Evolutionary conservation across 129 eudicot species (phyloP), one percentile per base, ranked within the genome.

Genomic region (Ambrosia artemisiifolia): DNA sequence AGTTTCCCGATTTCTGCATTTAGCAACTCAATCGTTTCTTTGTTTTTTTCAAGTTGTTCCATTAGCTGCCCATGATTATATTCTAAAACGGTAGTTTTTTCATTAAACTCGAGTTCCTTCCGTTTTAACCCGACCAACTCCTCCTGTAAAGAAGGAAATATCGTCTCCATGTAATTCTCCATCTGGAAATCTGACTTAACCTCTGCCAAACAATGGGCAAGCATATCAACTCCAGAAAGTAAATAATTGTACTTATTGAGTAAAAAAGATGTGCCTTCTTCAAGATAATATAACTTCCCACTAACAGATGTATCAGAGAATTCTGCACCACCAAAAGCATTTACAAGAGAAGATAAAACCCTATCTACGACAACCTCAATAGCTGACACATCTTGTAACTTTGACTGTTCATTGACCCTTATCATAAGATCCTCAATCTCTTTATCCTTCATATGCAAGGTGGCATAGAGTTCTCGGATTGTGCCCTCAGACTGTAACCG

Each of bases 221-320:
- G 91, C 73, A 81, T 82, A 67, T 85, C 75, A 65, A 76, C 74
- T 83, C 78, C 91, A 71, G 80, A 87, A 34, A 87, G 81, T 16
- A 90, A 82, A 75, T 65, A 18, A 63, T 79, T 82, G 76, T 94
- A 84, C 75, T 86, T 84, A 60, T 86, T 91, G 75, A 81, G 69
- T 17, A 88, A 82, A 79, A 68, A 42, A 16, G 47, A 74, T 65
- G 84, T 83, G 38, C 64, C 63, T 20, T 63, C 81, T 78, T 94
- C 97, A 61, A 90, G 78, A 65, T 76, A 82, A 63, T 77, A 85
- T 61, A 90, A 65, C 76, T 84, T 94, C 54, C 85, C 93, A 42
- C 67, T 46, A 46, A 88, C 55, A 63, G 99, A 81, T 34, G 78
- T 84, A 68, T 86, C 88, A 35, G 46, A 30, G 11, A 83, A 56